Percentiles rank a stretch among this genome's conserved stretches.
Evolutionary conservation across 2,329 filamentous ascomycete species (phyloP).

Genomic region (Cryphonectria nitschkei): DNA sequence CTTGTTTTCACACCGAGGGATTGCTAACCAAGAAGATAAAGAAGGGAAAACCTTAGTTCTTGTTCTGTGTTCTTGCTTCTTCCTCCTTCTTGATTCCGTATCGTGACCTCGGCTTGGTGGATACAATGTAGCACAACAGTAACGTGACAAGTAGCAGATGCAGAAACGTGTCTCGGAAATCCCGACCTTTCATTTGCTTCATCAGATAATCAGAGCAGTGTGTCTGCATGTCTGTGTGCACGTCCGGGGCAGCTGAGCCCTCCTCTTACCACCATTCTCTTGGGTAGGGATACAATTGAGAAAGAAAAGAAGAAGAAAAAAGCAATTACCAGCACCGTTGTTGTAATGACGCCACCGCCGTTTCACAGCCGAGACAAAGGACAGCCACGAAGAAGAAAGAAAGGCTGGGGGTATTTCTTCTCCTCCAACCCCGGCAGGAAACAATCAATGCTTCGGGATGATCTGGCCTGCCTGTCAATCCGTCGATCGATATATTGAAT

Average conservation of each 20-base stretch:
- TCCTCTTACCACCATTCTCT: not conserved
- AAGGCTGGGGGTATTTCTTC: not conserved
- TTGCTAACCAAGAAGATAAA: too few relatives aligned
- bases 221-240: too few relatives aligned
- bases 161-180: too few relatives aligned
- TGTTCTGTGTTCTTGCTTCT: too few relatives aligned
- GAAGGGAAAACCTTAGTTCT: too few relatives aligned
- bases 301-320: not conserved
- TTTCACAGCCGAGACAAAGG: not conserved
- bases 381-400: not conserved
- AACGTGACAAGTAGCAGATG: too few relatives aligned
- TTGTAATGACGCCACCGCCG: not conserved
- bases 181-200: not conserved
- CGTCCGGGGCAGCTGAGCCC: too few relatives aligned
- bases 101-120: too few relatives aligned
- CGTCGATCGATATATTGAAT: not conserved
- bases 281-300: not conserved
- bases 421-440: not conserved
- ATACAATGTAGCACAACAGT: too few relatives aligned
- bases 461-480: not conserved
- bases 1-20: not conserved
- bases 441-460: not conserved
- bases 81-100: too few relatives aligned
- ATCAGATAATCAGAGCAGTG: not conserved
- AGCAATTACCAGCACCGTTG: not conserved